These are phyloP conservation scores for Botryotinia globosa DNA, from an alignment of 2,329 filamentous ascomycete species.

Conservation along the genomic window DNA sequence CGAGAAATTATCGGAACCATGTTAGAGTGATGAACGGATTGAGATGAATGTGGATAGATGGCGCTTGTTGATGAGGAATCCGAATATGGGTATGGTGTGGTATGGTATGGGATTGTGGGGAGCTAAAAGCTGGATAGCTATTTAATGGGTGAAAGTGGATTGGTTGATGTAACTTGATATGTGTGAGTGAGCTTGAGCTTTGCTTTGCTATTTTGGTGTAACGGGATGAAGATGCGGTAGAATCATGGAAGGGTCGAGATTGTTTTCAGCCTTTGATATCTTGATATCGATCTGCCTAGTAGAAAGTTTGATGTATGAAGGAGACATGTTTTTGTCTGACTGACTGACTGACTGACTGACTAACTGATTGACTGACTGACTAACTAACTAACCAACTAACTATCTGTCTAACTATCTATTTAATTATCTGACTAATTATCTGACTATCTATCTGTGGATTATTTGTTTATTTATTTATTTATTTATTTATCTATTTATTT, in stretches of 20 bases:
- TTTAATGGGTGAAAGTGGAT: not conserved
- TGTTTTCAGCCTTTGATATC: not conserved
- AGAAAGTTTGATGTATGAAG: not conserved
- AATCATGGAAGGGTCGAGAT: constrained; percentile 10
- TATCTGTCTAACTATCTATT: too few species aligned
- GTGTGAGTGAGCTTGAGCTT: not conserved
- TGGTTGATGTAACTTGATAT: not conserved
- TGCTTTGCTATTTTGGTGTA: not conserved
- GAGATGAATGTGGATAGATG: not conserved
- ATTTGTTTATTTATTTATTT: too few species aligned
- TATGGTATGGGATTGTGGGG: not conserved
- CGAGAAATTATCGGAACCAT: constrained; percentile 5
- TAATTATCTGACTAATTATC: too few species aligned
- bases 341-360: too few species aligned
- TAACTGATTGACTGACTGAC: too few species aligned
- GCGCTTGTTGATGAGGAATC: not conserved
- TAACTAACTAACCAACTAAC: too few species aligned
- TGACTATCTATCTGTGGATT: too few species aligned
- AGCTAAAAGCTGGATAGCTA: not conserved
- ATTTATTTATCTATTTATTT: too few species aligned
- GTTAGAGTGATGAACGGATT: not conserved
- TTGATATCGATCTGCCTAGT: not conserved
- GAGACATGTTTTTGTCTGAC: too few species aligned
- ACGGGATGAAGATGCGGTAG: constrained; percentile 4
- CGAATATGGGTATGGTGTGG: too few species aligned